Evolutionary conservation across 1,284 basidiomycete genomes (phyloP), one percentile per base, ranked within the genome.

Genomic region (Cryptococcus sp.): DNA sequence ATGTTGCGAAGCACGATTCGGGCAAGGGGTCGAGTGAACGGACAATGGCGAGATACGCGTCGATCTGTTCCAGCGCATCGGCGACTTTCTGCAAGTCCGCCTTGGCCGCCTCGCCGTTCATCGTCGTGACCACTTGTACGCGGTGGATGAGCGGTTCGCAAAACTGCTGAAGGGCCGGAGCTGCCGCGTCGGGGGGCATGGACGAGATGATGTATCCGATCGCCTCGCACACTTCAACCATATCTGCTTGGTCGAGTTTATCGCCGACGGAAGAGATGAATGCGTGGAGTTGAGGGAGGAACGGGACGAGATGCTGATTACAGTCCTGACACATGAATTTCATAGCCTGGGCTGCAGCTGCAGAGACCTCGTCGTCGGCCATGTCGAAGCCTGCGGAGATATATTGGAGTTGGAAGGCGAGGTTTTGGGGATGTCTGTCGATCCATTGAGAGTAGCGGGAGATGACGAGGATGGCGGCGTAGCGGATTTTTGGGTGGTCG

Each of bases 311-410:
- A 78, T 98, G 94, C 85, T 91, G 82, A 80, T 88, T 90, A 81
- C 96, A 99, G 78, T 99, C 96, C 76, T 96, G 90, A 79, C 96
- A 99, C 61, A 99, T 83, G 78, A 91, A 98, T 76, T 93, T 95
- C 80, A 99, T 84, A 3, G 96, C 94, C 73, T 97, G 93, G 1
- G 94, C 92, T 10, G 96, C 92, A 10, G 96, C 96, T 11, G 93
- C 92, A 62, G 87, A 87, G 19, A 99, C 93, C 70, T 94, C 90
- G 69, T 93, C 89, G 1, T 81, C 76, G 3, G 82, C 69, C 70
- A 89, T 88, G 66, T 93, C 87, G 70, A 99, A 96, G 0, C 96
- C 95, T 16, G 87, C 83, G 10, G 93, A 93, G 58, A 99, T 90
- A 77, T 96, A 99, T 66, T 90, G 88, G 20, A 99, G 82, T 73